These are phyloP conservation scores for Stipa capillata DNA, from an alignment of 176 grass and related monocot genomes.

Conservation along the genomic window DNA sequence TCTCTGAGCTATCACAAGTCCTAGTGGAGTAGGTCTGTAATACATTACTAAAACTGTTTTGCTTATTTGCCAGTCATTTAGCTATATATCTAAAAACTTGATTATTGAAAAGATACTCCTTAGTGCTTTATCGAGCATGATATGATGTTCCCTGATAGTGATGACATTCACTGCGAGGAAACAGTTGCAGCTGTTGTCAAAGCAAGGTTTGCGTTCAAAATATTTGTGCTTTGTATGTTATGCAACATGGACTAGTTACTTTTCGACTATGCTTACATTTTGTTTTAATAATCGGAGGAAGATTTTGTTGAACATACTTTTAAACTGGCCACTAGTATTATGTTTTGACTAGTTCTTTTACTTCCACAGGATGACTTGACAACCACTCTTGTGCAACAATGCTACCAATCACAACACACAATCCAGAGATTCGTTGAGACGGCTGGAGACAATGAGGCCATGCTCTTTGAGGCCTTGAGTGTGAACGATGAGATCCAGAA, in stretches of 20 bases:
- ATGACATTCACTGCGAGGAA: background rate
- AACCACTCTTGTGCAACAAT: conserved; percentile 81
- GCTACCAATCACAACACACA: conserved; percentile 62
- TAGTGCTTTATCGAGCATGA: background rate
- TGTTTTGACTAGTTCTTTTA: conserved; percentile 1
- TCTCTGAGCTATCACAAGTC: background rate
- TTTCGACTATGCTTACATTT: too few species aligned
- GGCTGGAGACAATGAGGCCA: too few species aligned
- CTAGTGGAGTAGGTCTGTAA: background rate
- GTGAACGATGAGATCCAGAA: too few species aligned
- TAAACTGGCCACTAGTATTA: background rate
- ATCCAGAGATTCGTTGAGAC: conserved; percentile 73
- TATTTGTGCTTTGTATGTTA: background rate
- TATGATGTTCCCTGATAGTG: background rate
- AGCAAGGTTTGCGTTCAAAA: background rate
- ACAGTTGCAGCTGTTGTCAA: too few species aligned
- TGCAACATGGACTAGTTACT: too few species aligned
- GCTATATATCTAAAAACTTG: background rate
- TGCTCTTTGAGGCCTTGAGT: too few species aligned
- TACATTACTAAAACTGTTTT: background rate
- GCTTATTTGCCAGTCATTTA: background rate
- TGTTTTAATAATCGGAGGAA: background rate
- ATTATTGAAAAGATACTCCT: background rate
- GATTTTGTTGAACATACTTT: background rate
- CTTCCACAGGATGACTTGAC: too few species aligned